Base-by-base conservation (phyloP, 352 stramenopile species). In the Thraustotheca clavata region DNA sequence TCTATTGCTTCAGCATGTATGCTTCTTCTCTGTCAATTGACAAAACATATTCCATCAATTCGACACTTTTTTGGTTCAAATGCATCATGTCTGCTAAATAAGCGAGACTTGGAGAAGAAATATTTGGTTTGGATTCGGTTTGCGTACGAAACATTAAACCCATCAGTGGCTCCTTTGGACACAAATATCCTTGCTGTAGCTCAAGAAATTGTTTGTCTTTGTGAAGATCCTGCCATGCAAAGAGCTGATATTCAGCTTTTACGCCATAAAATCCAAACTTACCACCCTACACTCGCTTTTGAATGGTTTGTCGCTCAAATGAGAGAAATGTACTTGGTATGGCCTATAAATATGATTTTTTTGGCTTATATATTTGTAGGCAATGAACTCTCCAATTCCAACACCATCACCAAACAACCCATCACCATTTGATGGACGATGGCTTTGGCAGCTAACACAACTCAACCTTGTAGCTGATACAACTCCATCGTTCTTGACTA, bases 221-320 rank as follows among this genome's bases (percentile, higher is more conserved):
- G 36, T 2, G 26, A 43, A 35, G 50, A 60, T 31, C 43, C 43
- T 24, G 24, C n/a, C 11, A 11, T 11, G 43, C 43, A 52, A 31
- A 24, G 43, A 9, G 24, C 43, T 31, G n/a, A 52, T 11, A 52
- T 52, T 24, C n/a, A 9, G 11, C 43, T 52, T 18, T 31, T 52
- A 24, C 43, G 43, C 9, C 43, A 52, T 31, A 52, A 52, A 31
- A 52, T 52, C 43, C 43, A 52, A 31, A 52, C 43, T 0, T 54
- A 38, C 26, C 36, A 26, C 22, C 22, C 41, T n/a, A 54, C 26
- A 4, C 26, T 27, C 20, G 24, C 57, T 7, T 65, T 65, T 27
- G 36, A 52, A 33, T 55, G 33, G 27, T 65, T 65, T 55, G 57
- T 65, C 38, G 57, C 57, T 1, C 57, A 65, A 22, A 65, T 65